These are phyloP conservation scores for Mallotus nudiflorus DNA, from an alignment of 345 rosid species.

Conservation along the genomic window DNA sequence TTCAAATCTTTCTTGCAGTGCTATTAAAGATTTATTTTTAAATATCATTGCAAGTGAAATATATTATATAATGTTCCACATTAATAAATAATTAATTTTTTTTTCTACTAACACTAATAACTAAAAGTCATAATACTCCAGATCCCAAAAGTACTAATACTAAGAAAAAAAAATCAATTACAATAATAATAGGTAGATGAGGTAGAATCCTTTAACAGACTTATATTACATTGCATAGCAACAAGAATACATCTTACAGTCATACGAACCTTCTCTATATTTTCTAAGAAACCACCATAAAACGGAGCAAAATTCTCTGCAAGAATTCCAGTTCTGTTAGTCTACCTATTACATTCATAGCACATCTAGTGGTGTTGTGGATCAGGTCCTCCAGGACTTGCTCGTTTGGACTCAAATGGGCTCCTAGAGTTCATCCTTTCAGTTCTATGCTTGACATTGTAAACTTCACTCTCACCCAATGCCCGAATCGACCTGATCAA, in stretches of 20 bases:
- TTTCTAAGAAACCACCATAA: neutral
- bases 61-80: too few species aligned
- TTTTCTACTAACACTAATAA: too few species aligned
- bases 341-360: too few species aligned
- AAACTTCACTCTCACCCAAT: conserved; percentile 20
- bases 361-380: conserved; percentile 41
- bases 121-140: too few species aligned
- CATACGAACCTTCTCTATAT: neutral
- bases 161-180: too few species aligned
- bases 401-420: conserved; percentile 26
- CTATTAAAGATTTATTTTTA: too few species aligned
- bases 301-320: neutral
- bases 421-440: conserved; percentile 7
- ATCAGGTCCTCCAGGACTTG: conserved; percentile 59
- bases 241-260: neutral
- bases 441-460: conserved; percentile 12
- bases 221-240: neutral
- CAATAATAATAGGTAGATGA: neutral
- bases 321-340: neutral
- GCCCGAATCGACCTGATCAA: conserved; percentile 17
- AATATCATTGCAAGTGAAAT: too few species aligned
- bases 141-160: too few species aligned
- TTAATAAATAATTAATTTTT: too few species aligned
- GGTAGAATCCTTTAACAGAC: neutral
- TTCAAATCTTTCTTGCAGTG: too few species aligned